Evolutionary conservation across 345 rosid species (phyloP), one percentile per base, ranked within the genome.

Genomic region (Draba incana): DNA sequence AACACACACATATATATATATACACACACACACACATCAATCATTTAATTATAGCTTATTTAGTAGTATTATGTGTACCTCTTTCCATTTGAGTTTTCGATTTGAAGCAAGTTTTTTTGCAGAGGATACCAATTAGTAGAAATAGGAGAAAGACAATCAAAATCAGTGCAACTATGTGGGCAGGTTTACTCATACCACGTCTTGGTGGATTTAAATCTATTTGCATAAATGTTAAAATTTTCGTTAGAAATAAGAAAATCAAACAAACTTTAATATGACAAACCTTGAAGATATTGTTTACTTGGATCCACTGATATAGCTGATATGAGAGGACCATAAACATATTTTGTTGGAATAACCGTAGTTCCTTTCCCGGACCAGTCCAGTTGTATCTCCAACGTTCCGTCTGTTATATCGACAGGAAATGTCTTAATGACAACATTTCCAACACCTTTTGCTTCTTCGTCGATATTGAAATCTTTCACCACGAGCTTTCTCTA

Each of bases 361-460:
- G 66, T 54, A 7, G 90, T 85, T 57, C 90, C 93, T 68, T 74
- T 82, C 12, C 86, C 93, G 11, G 85, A 85, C 86, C 88, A 85
- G 30, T 71, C 68, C 0, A 85, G 65, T 2, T 65, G 80, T 38
- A 85, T 81, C 71, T 85, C 85, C 68, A 82, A 14, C n/a, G 74
- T 83, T 38, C 30, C 4, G 3, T 75, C 8, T 0, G 57, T 76
- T 48, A 87, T 77, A 0, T 1, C 25, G 1, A 68, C 71, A 16
- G 31, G 54, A 50, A 82, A 75, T 0, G 16, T 48, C 70, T 50
- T 74, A 8, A 75, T 20, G 9, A 74, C 45, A 15, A 60, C 63
- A 24, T 76, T 87, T 20, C 81, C 84, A n/a, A 43, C 84, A 6
- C 84, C 86, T 33, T 78, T 74, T 48, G 86, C 90, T 60, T 68